A percentile compares a stretch with the other conserved stretches of the same genome.
phyloP scores from a whole-genome alignment of 2,329 filamentous ascomycete species.

The Acrocalymma vagum region DNA sequence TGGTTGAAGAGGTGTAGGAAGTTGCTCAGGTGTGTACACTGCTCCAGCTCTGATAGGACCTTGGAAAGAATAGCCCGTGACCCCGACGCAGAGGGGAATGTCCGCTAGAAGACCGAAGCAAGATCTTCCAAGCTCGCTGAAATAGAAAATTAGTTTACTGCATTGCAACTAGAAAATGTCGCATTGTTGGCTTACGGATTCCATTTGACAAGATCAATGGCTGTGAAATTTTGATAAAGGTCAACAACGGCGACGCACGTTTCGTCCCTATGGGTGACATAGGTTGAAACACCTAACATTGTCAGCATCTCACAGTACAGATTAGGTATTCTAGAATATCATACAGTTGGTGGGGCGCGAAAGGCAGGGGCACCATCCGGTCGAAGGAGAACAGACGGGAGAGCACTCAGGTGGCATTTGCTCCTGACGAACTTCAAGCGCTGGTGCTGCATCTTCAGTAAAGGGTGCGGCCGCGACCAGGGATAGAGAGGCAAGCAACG shows the following conservation, averaged over 20 bases:
- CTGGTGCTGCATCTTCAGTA: too few species aligned
- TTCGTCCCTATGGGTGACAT: too few species aligned
- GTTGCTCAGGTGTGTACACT: conserved; percentile 22
- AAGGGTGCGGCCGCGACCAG: too few species aligned
- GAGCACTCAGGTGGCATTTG: too few species aligned
- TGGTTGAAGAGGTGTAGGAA: conserved; percentile 40
- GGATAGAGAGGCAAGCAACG: too few species aligned
- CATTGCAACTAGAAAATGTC: conserved; percentile 7
- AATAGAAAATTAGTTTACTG: background rate
- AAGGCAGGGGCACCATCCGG: too few species aligned
- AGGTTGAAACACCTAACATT: too few species aligned
- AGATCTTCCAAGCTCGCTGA: conserved; percentile 24
- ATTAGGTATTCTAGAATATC: too few species aligned
- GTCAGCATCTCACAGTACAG: too few species aligned
- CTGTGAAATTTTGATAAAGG: conserved; percentile 43
- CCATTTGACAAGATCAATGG: conserved; percentile 44
- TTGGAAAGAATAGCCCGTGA: conserved; percentile 28
- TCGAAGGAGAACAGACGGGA: too few species aligned
- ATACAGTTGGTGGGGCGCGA: too few species aligned
- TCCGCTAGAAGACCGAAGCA: conserved; percentile 42
- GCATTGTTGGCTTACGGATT: conserved; percentile 33
- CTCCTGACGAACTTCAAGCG: too few species aligned
- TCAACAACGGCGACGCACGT: conserved; percentile 41
- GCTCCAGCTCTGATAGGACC: conserved; percentile 28
- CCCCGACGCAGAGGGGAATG: conserved; percentile 42